phyloP scores from a whole-genome alignment of 495 filamentous ascomycete species.

The Pseudoneurospora amorphoporcata region DNA sequence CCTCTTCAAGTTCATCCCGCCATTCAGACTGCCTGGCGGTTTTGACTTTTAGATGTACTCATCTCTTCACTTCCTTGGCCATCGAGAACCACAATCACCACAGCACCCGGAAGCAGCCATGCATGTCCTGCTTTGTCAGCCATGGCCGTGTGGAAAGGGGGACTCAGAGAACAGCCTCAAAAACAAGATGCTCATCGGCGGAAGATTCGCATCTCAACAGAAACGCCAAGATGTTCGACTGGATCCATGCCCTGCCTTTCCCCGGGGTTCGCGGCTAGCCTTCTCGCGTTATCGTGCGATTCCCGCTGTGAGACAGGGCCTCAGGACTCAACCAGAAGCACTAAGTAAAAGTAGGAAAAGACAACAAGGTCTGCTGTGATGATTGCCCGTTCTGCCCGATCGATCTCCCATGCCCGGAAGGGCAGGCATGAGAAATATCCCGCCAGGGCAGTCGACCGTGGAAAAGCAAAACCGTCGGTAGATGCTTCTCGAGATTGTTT shows the following conservation, averaged over 20 bases:
- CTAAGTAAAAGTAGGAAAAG: background rate
- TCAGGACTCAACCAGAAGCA: background rate
- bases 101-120: background rate
- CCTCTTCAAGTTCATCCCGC: background rate
- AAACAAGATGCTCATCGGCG: background rate
- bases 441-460: background rate
- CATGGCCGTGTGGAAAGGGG: background rate
- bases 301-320: background rate
- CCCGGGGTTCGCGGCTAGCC: background rate
- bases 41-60: background rate
- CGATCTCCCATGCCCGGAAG: background rate
- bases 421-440: background rate
- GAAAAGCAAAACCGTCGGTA: background rate
- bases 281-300: background rate
- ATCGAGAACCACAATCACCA: background rate
- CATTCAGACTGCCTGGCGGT: background rate
- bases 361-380: background rate
- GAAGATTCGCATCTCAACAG: background rate
- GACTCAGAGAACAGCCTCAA: background rate
- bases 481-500: background rate
- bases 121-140: background rate
- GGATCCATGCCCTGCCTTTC: background rate
- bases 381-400: background rate
- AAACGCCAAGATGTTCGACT: background rate
- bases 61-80: background rate